Evolutionary conservation across 2,329 filamentous ascomycete genomes (phyloP).

Genomic region (Alternaria triticina): DNA sequence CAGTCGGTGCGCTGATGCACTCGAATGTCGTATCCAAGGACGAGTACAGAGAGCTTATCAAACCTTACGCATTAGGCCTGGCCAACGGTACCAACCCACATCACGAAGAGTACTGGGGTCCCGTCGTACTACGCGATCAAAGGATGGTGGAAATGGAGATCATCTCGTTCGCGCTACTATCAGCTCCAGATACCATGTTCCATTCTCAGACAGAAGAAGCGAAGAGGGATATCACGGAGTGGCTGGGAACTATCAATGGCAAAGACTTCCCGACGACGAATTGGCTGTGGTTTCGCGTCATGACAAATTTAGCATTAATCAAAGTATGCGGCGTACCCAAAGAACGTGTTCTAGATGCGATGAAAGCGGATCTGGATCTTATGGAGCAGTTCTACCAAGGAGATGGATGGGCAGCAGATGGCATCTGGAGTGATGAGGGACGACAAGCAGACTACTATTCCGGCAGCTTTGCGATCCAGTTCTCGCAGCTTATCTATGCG

Average conservation of each 20-base stretch:
- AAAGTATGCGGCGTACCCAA: constrained; percentile 50
- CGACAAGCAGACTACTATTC: constrained; percentile 61
- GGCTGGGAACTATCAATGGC: constrained; percentile 54
- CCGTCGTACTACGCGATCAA: constrained; percentile 56
- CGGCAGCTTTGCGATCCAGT: constrained; percentile 62
- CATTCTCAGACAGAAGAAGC: constrained; percentile 32
- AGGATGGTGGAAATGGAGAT: constrained; percentile 63
- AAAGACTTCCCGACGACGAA: constrained; percentile 58
- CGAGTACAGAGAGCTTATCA: constrained; percentile 27
- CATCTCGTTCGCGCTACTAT: constrained; percentile 57
- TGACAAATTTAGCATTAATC: constrained; percentile 56
- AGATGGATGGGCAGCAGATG: constrained; percentile 59
- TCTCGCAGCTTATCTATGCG: constrained; percentile 57
- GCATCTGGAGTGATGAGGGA: constrained; percentile 49
- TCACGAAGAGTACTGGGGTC: constrained; percentile 56
- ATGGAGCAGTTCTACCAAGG: constrained; percentile 56
- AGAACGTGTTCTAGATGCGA: constrained; percentile 43
- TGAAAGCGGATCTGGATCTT: constrained; percentile 52
- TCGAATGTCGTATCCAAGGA: constrained; percentile 13
- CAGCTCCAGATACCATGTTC: constrained; percentile 51
- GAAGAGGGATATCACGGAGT: constrained; percentile 49
- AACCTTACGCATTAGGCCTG: constrained; percentile 38
- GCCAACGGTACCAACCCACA: constrained; percentile 45
- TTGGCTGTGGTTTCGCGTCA: constrained; percentile 62
- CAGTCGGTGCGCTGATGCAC: constrained; percentile 39